phyloP scores from a whole-genome alignment of 331 rosid genomes.

The Quercus phellos region DNA sequence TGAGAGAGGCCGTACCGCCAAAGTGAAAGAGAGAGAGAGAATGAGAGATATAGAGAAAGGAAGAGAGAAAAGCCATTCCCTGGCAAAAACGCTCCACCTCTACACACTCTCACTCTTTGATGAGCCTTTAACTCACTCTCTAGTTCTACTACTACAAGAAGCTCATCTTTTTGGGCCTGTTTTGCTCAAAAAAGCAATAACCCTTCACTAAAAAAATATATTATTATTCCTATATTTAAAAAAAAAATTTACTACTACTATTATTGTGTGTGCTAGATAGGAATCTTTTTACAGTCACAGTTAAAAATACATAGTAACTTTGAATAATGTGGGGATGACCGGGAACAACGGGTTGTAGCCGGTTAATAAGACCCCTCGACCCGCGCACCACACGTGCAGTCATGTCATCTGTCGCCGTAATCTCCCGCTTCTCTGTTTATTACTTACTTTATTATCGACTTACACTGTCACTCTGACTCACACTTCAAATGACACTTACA shows the following conservation, averaged over 20 bases:
- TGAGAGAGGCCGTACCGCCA: slow-evolving; percentile 40
- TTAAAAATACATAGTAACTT: neutral
- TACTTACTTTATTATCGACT: neutral
- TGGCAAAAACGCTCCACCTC: slow-evolving; percentile 30
- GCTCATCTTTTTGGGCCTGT: slow-evolving; percentile 37
- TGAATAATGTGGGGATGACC: slow-evolving; percentile 23
- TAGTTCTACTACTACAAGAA: neutral
- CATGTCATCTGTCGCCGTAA: slow-evolving; percentile 26
- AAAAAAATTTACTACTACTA: neutral
- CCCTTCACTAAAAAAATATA: slow-evolving; percentile 1
- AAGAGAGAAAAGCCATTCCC: slow-evolving; percentile 37
- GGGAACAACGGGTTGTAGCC: slow-evolving; percentile 45
- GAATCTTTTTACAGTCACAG: too few species aligned
- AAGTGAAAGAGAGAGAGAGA: slow-evolving; percentile 10
- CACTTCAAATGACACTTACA: slow-evolving; percentile 3
- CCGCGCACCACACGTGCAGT: slow-evolving; percentile 59
- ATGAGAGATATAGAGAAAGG: slow-evolving; percentile 11
- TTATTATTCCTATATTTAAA: neutral
- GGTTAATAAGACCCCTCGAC: slow-evolving; percentile 42
- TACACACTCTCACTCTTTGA: too few species aligned
- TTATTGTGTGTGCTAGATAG: too few species aligned
- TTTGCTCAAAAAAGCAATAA: slow-evolving; percentile 5
- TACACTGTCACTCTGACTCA: neutral
- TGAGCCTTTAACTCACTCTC: too few species aligned
- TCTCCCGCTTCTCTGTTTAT: slow-evolving; percentile 10